Evolutionary conservation across 176 grass and related monocot genomes (phyloP), one percentile per base, ranked within the genome.

Genomic region (Ampelocalamus luodianensis): DNA sequence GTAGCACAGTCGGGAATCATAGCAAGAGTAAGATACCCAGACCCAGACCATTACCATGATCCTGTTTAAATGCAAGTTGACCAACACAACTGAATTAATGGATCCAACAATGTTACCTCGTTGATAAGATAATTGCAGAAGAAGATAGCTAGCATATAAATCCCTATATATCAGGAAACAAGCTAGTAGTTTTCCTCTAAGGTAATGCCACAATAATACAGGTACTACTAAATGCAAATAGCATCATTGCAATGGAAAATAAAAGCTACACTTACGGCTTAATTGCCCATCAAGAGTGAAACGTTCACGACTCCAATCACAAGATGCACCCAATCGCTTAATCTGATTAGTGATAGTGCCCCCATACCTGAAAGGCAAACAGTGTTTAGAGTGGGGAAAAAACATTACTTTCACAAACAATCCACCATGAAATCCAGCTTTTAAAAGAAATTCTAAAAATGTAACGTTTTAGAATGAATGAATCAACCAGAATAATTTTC

Each of bases 281-380:
- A 98, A 83, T 85, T 92, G 87, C 43, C 92, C 93, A 92, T 98
- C 96, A 71, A 98, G 93, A 71, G 96, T 98, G 85, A 98, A 98
- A 92, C 69, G 86, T 64, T 98, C 96, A 82, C 88, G 89, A 72
- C 73, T 89, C 96, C 93, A 98, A 87, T 98, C 93, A 81, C 96
- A 98, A 80, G 96, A 98, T 85, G 96, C 96, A 72, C 96, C 96
- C 83, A 98, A 88, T 87, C 93, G 88, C 83, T 86, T 95, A 87
- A 98, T 98, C 86, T 98, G 96, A 68, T 95, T 98, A 71, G 91
- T 95, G 71, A 98, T 98, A 66, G 91, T 98, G 43, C 91, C 88
- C 85, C 96, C 96, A 81, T 98, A 98, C 81, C 96, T 98, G 82
- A 74, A 83, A 83, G 54, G 23, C 13, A n/a, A 80, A 85, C 40